Evolutionary conservation across 352 stramenopile genomes (phyloP).

Genomic region (Phytophthora uliginosa): DNA sequence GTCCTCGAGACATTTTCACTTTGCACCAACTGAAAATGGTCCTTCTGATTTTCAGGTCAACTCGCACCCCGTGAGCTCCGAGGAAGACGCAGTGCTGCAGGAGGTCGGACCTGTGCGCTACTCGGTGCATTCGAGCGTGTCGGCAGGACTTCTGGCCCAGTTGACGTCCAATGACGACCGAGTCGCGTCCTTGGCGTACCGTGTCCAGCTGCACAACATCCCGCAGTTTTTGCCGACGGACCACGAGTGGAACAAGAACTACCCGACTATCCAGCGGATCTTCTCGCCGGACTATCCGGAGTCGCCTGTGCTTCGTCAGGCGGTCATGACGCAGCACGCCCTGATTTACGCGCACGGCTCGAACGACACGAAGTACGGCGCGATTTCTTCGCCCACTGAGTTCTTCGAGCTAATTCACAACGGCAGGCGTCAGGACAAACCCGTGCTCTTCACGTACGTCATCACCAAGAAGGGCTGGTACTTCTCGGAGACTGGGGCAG

Average conservation of each 20-base stretch:
- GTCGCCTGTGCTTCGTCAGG: slow-evolving; percentile 37
- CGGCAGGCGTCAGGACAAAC: slow-evolving; percentile 34
- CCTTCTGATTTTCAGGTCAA: slow-evolving; percentile 20
- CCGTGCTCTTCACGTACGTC: slow-evolving; percentile 40
- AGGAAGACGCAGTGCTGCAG: slow-evolving; percentile 13
- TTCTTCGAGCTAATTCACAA: slow-evolving; percentile 46
- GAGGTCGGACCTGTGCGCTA: slow-evolving; percentile 42
- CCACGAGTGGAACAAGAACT: slow-evolving; percentile 48
- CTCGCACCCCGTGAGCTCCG: slow-evolving; percentile 10
- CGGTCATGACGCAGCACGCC: slow-evolving; percentile 36
- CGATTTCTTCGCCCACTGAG: slow-evolving; percentile 21
- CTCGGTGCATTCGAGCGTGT: slow-evolving; percentile 44
- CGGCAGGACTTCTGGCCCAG: slow-evolving; percentile 25
- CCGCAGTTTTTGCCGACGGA: slow-evolving; percentile 31
- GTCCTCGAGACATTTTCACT: not conserved
- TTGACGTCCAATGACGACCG: slow-evolving; percentile 19
- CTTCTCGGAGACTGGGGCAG: slow-evolving; percentile 42
- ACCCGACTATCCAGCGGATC: slow-evolving; percentile 39
- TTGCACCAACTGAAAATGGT: not conserved
- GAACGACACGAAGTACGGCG: slow-evolving; percentile 32
- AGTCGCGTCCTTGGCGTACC: slow-evolving; percentile 40
- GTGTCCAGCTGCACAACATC: slow-evolving; percentile 44
- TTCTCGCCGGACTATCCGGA: slow-evolving; percentile 43
- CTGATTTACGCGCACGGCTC: slow-evolving; percentile 37
- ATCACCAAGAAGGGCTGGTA: slow-evolving; percentile 42